Base-by-base conservation (phyloP, 768 basidiomycete species). In the Pulveroboletus frians region DNA sequence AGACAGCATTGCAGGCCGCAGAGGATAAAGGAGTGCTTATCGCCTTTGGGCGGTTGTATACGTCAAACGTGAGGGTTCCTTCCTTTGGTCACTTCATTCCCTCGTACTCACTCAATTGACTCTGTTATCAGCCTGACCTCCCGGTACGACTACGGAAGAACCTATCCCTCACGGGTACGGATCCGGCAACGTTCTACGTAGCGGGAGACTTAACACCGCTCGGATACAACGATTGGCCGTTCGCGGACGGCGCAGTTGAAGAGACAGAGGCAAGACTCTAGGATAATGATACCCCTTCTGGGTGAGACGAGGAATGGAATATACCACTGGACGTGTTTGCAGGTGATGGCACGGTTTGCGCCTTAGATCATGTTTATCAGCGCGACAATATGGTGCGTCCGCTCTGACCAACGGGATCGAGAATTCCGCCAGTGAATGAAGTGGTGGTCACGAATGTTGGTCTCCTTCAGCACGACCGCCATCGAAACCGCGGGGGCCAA, bases 1-100 rank as follows among this genome's bases (percentile, higher is more conserved):
- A 76, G 36, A 58, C 56, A 0, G 79, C 76, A 0, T 45, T 76
- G 3, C 54, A 60, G 20, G 54, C 54, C 0, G 76, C 72, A 1
- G 71, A 76, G 37, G 55, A 59, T 9, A 32, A 47, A 30, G 55
- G 47, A 21, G 55, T 50, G 20, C 50, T 56, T 0, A 9, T 57
- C 7, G 69, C 71, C 0, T 74, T 69, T 21, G 74, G 69, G 6
- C 58, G 75, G 21, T 47, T 51, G 17, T 74, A 67, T 43, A 66
- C 73, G 10, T 37, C 71, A 3, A 73, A 73, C 44, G 72, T 76
- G 50, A 47, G 73, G 9, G 56, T 15, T 31, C n/a, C 4, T n/a
- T n/a, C 11, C 3, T 31, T 11, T 31, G 30, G 6, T 31, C 4
- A n/a, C 27, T 34, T 20, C 17, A n/a, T 1, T 9, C 9, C 17